These are phyloP conservation scores for Castanospermum australe DNA, from an alignment of 306 rosid species.

Conservation along the genomic window DNA sequence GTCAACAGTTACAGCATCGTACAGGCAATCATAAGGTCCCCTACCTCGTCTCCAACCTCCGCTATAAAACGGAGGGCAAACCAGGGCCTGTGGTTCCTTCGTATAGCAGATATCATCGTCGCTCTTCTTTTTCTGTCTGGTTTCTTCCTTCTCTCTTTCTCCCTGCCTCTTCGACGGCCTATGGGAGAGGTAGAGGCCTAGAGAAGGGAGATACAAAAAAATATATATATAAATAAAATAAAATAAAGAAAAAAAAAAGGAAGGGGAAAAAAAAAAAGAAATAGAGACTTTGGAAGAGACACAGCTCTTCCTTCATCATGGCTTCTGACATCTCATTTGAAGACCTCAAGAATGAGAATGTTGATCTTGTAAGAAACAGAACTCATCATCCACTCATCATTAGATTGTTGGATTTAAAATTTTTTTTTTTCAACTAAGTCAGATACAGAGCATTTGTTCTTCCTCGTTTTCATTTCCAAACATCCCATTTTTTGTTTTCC, in stretches of 20 bases:
- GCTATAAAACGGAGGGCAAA: slow-evolving; percentile 5
- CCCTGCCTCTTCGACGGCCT: slow-evolving; percentile 27
- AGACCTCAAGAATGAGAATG: slow-evolving; percentile 52
- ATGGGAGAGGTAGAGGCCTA: slow-evolving; percentile 5
- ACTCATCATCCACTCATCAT: neutral
- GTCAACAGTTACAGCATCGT: slow-evolving; percentile 15
- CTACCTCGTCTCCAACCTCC: neutral
- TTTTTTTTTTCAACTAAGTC: too few species aligned
- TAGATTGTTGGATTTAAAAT: too few species aligned
- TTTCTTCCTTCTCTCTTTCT: slow-evolving; percentile 23
- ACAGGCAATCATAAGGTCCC: slow-evolving; percentile 24
- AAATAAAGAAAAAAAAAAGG: too few species aligned
- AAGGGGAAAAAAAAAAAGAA: neutral
- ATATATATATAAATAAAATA: neutral
- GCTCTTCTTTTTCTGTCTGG: neutral
- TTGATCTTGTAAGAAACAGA: slow-evolving; percentile 55
- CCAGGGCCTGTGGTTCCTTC: neutral
- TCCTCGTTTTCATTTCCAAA: neutral
- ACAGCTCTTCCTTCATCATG: slow-evolving; percentile 36
- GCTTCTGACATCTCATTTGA: slow-evolving; percentile 59
- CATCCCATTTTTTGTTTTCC: neutral
- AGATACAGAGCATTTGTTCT: too few species aligned
- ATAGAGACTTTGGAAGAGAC: neutral
- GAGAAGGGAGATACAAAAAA: neutral
- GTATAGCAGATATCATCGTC: neutral